phyloP scores from a whole-genome alignment of 345 rosid genomes.

The Euphorbia peplus region DNA sequence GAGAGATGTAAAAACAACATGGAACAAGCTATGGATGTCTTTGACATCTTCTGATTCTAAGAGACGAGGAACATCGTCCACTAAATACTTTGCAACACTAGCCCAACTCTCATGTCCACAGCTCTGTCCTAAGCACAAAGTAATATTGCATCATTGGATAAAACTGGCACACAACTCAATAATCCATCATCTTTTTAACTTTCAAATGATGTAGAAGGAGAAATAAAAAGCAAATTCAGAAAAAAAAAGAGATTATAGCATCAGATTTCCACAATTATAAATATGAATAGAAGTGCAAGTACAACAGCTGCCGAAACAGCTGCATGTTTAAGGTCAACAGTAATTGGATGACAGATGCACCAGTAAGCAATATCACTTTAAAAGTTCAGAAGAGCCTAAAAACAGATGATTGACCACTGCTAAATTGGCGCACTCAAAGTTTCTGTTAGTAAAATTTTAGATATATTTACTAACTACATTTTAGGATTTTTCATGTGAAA shows the following conservation, averaged over 20 bases:
- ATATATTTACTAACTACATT: neutral
- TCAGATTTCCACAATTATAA: neutral
- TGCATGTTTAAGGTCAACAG: neutral
- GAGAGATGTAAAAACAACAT: slow-evolving; percentile 52
- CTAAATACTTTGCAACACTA: slow-evolving; percentile 60
- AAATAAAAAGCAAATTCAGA: neutral
- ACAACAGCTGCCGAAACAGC: neutral
- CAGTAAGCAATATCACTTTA: neutral
- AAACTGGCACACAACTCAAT: neutral
- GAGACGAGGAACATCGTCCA: slow-evolving; percentile 76
- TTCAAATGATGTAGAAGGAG: neutral
- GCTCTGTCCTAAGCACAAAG: slow-evolving; percentile 43
- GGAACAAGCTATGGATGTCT: slow-evolving; percentile 45
- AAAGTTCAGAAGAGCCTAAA: neutral
- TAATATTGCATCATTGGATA: neutral
- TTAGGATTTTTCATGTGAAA: too few species aligned
- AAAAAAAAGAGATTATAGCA: neutral
- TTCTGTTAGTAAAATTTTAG: neutral
- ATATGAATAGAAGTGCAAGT: neutral
- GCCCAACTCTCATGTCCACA: slow-evolving; percentile 80
- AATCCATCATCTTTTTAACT: neutral
- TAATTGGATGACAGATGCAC: neutral
- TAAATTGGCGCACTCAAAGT: neutral
- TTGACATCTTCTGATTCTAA: slow-evolving; percentile 58
- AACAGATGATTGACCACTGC: too few species aligned